Evolutionary conservation across 306 rosid species (phyloP).

Genomic region (Dalbergia oliveri): DNA sequence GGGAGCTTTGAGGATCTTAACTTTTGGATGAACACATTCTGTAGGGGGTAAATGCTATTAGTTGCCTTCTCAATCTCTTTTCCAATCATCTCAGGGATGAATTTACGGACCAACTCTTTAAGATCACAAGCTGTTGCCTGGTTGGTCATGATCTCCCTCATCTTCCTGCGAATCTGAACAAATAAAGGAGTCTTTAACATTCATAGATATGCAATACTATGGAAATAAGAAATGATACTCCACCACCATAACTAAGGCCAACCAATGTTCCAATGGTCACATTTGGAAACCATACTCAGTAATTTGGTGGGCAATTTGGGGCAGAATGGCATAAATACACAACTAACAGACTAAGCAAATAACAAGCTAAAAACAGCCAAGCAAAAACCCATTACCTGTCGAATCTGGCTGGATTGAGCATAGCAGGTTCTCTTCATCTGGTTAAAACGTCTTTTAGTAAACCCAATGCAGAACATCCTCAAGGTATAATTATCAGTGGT

Average conservation of each 20-base stretch:
- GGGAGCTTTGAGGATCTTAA: slow-evolving; percentile 94
- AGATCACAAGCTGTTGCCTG: slow-evolving; percentile 85
- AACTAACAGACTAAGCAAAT: background rate
- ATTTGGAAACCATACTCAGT: background rate
- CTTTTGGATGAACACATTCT: slow-evolving; percentile 88
- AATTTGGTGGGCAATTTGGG: background rate
- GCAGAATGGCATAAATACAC: background rate
- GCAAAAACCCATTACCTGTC: slow-evolving; percentile 59
- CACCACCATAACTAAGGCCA: background rate
- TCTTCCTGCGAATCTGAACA: slow-evolving; percentile 86
- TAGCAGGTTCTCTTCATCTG: slow-evolving; percentile 96
- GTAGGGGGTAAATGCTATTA: slow-evolving; percentile 79
- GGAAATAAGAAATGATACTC: background rate
- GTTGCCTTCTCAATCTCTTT: slow-evolving; percentile 94
- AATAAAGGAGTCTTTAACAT: background rate
- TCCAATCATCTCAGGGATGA: slow-evolving; percentile 90
- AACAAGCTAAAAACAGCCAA: background rate
- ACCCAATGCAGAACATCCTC: slow-evolving; percentile 95
- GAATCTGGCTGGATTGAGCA: slow-evolving; percentile 89
- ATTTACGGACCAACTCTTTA: slow-evolving; percentile 90
- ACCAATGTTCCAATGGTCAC: background rate
- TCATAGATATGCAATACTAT: background rate
- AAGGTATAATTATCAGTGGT: slow-evolving; percentile 82
- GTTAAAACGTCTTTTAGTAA: slow-evolving; percentile 84
- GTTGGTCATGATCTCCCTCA: slow-evolving; percentile 86